A percentile compares a stretch with the other conserved stretches of the same genome.
Evolutionary conservation across 495 filamentous ascomycete genomes (phyloP).

Genomic region (Tuber calosporum): DNA sequence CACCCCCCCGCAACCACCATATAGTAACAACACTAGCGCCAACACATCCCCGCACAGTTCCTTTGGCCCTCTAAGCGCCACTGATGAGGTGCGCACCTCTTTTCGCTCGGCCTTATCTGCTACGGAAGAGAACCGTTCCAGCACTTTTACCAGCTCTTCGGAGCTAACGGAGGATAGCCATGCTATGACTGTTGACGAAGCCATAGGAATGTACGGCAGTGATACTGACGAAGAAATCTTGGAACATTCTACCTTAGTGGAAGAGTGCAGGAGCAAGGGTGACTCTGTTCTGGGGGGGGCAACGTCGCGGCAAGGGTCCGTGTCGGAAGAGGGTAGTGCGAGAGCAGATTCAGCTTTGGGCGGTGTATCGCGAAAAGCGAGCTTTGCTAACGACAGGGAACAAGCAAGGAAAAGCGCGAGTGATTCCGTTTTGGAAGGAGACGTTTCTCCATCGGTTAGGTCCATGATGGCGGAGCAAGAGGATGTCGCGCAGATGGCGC

Average conservation of each 20-base stretch:
- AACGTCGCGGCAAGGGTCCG: conserved; percentile 32
- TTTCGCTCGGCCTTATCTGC: conserved; percentile 35
- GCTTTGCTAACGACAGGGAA: conserved; percentile 29
- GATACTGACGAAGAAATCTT: conserved; percentile 61
- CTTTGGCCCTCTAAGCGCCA: conserved; percentile 19
- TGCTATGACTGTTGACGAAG: conserved; percentile 80
- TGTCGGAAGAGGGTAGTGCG: conserved; percentile 24
- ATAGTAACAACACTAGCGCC: conserved; percentile 36
- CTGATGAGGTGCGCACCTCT: conserved; percentile 29
- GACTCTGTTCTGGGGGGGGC: conserved; percentile 36
- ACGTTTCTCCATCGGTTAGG: conserved; percentile 26
- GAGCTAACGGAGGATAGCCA: conserved; percentile 55
- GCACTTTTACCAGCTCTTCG: conserved; percentile 36
- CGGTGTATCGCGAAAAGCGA: conserved; percentile 26
- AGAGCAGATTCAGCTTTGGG: conserved; percentile 26
- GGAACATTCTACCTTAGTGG: conserved; percentile 41
- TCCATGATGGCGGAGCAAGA: conserved; percentile 25
- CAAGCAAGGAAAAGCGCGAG: conserved; percentile 22
- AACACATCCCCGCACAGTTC: conserved; percentile 40
- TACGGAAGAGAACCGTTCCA: conserved; percentile 34
- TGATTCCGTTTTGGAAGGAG: conserved; percentile 36
- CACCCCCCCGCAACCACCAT: conserved; percentile 28
- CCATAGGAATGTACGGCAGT: conserved; percentile 73
- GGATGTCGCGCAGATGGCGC: conserved; percentile 7
- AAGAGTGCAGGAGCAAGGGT: conserved; percentile 39